These are phyloP conservation scores for Tolypocladium sp. DNA, from an alignment of 2,329 filamentous ascomycete genomes.

Conservation along the genomic window DNA sequence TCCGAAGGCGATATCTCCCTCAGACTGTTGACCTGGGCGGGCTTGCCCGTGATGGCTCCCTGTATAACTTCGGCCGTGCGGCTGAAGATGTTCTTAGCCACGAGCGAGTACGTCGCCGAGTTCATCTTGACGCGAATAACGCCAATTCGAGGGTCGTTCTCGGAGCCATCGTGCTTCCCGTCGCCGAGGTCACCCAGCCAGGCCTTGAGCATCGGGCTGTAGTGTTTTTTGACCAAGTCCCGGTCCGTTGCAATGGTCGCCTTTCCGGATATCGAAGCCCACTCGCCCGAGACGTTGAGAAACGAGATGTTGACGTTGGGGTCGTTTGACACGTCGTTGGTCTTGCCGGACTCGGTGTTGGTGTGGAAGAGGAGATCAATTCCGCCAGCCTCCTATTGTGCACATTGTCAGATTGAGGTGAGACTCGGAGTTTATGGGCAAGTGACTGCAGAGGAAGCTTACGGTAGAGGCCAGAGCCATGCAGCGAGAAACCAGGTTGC, in stretches of 20 bases:
- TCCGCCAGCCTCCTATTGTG: constrained; percentile 59
- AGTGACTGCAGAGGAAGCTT: constrained; percentile 10
- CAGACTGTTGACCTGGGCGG: constrained; percentile 65
- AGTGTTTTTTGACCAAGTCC: constrained; percentile 61
- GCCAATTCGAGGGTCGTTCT: constrained; percentile 72
- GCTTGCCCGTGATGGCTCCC: constrained; percentile 62
- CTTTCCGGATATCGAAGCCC: constrained; percentile 76
- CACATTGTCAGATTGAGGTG: neutral
- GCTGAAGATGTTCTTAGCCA: constrained; percentile 52
- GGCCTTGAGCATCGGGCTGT: constrained; percentile 63
- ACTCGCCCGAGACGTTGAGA: constrained; percentile 66
- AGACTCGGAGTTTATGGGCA: neutral
- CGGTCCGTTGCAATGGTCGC: constrained; percentile 63
- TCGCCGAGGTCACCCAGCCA: constrained; percentile 84
- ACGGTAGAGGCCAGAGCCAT: constrained; percentile 81
- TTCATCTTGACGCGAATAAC: constrained; percentile 68
- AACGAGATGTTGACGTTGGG: constrained; percentile 75
- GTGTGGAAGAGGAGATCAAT: constrained; percentile 84
- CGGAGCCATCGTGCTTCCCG: constrained; percentile 72
- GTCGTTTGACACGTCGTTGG: constrained; percentile 65
- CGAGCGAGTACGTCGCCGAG: constrained; percentile 64
- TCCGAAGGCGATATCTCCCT: constrained; percentile 63
- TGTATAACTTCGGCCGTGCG: constrained; percentile 64
- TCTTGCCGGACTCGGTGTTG: constrained; percentile 85
- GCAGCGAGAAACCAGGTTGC: constrained; percentile 66